Percentiles rank a stretch among this genome's conserved stretches.
phyloP scores from a whole-genome alignment of 2,329 filamentous ascomycete species.

The Aspergillus ochraceoroseus region DNA sequence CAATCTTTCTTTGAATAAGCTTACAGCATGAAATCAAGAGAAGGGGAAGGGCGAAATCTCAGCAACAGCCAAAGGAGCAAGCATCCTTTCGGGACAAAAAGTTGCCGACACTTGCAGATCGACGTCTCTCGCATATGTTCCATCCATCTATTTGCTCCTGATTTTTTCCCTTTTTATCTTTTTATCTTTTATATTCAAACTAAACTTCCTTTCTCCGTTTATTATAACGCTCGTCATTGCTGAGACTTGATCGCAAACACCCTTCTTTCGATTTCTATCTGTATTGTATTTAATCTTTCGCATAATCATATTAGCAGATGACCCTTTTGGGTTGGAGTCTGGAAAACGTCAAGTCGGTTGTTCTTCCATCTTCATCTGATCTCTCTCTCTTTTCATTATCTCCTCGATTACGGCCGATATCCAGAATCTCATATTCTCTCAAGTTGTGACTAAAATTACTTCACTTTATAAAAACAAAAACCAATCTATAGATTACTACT shows the following conservation, averaged over 20 bases:
- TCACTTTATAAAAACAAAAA: too few species aligned
- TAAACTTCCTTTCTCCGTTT: conserved; percentile 21
- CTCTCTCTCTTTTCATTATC: too few species aligned
- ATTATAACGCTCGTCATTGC: conserved; percentile 15
- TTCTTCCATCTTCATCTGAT: too few species aligned
- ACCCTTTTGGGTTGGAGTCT: conserved; percentile 10
- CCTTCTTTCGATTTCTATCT: conserved; percentile 21
- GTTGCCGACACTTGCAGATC: conserved; percentile 1
- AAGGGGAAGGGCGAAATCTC: conserved; percentile 15
- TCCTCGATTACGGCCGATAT: too few species aligned
- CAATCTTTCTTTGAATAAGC: conserved; percentile 16
- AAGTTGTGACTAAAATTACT: too few species aligned
- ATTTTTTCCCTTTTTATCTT: not conserved
- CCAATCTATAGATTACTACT: too few species aligned
- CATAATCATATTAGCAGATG: conserved; percentile 6
- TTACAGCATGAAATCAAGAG: conserved; percentile 17
- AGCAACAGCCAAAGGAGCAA: not conserved
- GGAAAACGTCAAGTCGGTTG: conserved; percentile 11
- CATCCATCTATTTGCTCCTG: too few species aligned
- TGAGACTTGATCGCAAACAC: conserved; percentile 3
- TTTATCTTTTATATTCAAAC: conserved; percentile 16
- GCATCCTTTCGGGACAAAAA: conserved; percentile 4
- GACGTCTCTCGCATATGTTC: conserved; percentile 14
- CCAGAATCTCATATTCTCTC: too few species aligned
- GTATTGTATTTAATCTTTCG: conserved; percentile 32